Conservation (phyloP, 768 basidiomycete genomes). For the Termitomyces sp. region DNA sequence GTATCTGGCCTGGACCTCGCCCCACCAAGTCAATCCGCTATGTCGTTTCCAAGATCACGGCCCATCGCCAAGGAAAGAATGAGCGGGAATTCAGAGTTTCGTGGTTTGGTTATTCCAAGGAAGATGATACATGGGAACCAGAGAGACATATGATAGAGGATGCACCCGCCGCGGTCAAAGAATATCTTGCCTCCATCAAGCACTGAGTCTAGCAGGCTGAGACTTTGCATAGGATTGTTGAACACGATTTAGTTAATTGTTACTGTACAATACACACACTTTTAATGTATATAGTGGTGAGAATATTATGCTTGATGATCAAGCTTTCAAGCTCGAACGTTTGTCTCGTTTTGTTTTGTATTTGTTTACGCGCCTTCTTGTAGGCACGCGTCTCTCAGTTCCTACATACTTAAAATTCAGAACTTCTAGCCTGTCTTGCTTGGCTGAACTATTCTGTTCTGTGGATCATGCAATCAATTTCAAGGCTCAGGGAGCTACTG, state of each 20-base stretch:
- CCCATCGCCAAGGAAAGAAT: constrained; percentile 33
- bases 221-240: background rate
- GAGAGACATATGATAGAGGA: constrained; percentile 43
- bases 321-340: too few relatives aligned
- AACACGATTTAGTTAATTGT: background rate
- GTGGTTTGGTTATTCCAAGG: constrained; percentile 53
- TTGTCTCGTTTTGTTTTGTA: constrained; percentile 11
- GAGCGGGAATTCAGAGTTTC: constrained; percentile 43
- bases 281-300: background rate
- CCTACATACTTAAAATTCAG: background rate
- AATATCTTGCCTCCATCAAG: constrained; percentile 30
- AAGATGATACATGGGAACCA: constrained; percentile 60
- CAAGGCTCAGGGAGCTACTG: constrained; percentile 52
- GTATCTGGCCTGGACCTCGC: constrained; percentile 36
- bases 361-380: constrained; percentile 20
- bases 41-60: constrained; percentile 32
- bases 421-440: background rate
- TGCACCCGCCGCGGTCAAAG: constrained; percentile 41
- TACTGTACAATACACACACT: background rate
- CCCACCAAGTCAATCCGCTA: constrained; percentile 44
- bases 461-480: constrained; percentile 54
- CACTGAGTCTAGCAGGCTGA: background rate
- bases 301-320: too few relatives aligned
- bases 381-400: background rate
- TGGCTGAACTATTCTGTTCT: background rate